Percentiles rank a stretch among this genome's conserved stretches.
Evolutionary conservation across 345 rosid species (phyloP).

Genomic region (Hevea brasiliensis): DNA sequence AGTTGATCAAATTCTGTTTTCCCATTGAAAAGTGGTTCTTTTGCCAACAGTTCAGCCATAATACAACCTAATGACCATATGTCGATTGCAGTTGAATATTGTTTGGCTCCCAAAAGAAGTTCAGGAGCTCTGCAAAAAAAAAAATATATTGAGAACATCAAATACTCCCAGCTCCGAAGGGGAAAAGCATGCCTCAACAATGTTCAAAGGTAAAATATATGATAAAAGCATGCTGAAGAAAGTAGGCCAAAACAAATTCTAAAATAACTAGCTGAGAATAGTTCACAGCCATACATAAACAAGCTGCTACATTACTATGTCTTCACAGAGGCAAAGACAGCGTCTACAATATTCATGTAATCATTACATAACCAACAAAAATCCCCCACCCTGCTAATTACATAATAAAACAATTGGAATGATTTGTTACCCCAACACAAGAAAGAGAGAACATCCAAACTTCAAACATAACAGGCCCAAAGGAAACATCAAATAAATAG

Average conservation of each 20-base stretch:
- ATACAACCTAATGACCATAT: constrained; percentile 99
- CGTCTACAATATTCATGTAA: not conserved
- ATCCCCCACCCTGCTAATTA: not conserved
- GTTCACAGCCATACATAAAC: not conserved
- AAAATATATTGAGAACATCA: constrained; percentile 4
- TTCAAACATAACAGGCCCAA: not conserved
- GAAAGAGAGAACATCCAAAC: not conserved
- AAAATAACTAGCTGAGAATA: not conserved
- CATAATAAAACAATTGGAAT: not conserved
- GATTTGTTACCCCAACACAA: not conserved
- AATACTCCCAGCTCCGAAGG: not conserved
- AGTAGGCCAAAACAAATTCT: not conserved
- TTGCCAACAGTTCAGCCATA: constrained; percentile 90
- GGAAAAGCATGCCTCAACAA: not conserved
- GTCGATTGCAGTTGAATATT: constrained; percentile 97
- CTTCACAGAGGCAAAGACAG: not conserved
- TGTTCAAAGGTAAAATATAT: not conserved
- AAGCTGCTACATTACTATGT: not conserved
- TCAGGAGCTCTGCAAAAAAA: constrained; percentile 86
- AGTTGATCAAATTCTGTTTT: constrained; percentile 96
- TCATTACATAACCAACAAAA: not conserved
- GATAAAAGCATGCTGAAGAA: not conserved
- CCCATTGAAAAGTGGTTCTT: constrained; percentile 90
- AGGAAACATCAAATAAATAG: not conserved
- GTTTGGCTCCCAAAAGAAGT: constrained; percentile 89